Conservation (phyloP, 2,329 filamentous ascomycete species). For the Exophiala viscosa region DNA sequence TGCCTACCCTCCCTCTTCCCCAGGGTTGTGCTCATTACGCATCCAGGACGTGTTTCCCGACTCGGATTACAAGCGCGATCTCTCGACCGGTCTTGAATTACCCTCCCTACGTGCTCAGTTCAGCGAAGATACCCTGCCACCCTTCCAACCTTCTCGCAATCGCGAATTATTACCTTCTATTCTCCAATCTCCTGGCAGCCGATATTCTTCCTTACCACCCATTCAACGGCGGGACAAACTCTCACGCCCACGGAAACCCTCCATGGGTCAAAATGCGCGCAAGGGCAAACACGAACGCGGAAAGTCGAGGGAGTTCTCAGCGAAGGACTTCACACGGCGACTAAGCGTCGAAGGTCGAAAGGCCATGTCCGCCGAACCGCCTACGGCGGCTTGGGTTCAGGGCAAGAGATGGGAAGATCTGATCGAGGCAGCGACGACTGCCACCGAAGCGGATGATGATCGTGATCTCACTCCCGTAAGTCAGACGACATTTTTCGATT, state of each 20-base stretch:
- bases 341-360: conserved; percentile 74
- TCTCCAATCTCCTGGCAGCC: conserved; percentile 70
- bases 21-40: conserved; percentile 26
- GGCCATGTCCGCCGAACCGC: conserved; percentile 80
- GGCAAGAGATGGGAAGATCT: conserved; percentile 95
- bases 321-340: conserved; percentile 69
- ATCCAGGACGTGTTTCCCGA: conserved; percentile 68
- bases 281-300: conserved; percentile 76
- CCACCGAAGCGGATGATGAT: conserved; percentile 76
- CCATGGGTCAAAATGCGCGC: conserved; percentile 73
- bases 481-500: conserved; percentile 34
- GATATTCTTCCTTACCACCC: conserved; percentile 83
- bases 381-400: conserved; percentile 65
- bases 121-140: conserved; percentile 70
- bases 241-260: conserved; percentile 76
- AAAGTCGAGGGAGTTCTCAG: conserved; percentile 48
- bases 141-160: conserved; percentile 58
- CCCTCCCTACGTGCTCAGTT: conserved; percentile 66
- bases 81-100: conserved; percentile 64
- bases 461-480: conserved; percentile 80
- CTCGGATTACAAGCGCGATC: conserved; percentile 60
- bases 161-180: conserved; percentile 80
- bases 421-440: conserved; percentile 89
- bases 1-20: neutral
- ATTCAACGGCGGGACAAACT: conserved; percentile 70